These are phyloP conservation scores for Leccinum subrobustum DNA, from an alignment of 1,284 basidiomycete species.

Conservation along the genomic window DNA sequence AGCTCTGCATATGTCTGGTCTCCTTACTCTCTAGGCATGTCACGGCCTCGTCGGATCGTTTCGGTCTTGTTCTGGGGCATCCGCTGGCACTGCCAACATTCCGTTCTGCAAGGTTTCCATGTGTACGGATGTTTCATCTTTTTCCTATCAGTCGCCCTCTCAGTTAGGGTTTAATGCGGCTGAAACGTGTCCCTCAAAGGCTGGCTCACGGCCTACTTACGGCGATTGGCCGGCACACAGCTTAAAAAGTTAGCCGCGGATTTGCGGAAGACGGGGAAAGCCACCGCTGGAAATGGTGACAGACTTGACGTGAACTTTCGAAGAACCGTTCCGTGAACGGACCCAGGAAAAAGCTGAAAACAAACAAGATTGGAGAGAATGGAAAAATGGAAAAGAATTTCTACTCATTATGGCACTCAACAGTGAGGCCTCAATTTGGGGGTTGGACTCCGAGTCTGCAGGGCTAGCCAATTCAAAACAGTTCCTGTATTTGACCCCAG, in stretches of 20 bases:
- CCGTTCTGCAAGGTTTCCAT: slow-evolving; percentile 18
- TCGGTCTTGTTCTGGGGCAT: slow-evolving; percentile 5
- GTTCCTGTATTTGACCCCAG: slow-evolving; percentile 1
- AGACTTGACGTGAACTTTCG: not conserved
- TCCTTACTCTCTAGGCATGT: not conserved
- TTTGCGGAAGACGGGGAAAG: slow-evolving; percentile 11
- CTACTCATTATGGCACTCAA: slow-evolving; percentile 2
- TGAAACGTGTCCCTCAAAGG: slow-evolving; percentile 25
- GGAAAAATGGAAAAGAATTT: not conserved
- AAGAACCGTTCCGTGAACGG: not conserved
- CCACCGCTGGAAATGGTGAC: slow-evolving; percentile 1
- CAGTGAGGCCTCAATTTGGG: not conserved
- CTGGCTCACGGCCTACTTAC: not conserved
- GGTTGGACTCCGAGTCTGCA: not conserved
- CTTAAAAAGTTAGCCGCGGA: slow-evolving; percentile 14
- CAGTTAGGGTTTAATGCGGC: slow-evolving; percentile 24
- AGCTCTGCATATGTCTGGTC: slow-evolving; percentile 6
- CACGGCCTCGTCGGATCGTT: not conserved
- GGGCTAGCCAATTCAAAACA: slow-evolving; percentile 1
- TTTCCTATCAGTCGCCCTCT: slow-evolving; percentile 10
- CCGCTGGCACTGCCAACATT: slow-evolving; percentile 11
- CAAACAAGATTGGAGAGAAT: not conserved
- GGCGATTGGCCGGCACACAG: slow-evolving; percentile 17
- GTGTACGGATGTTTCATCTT: slow-evolving; percentile 21
- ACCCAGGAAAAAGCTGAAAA: not conserved